These are phyloP conservation scores for Protomyces inouyei DNA, from an alignment of 1,139 yeast species.

Conservation along the genomic window DNA sequence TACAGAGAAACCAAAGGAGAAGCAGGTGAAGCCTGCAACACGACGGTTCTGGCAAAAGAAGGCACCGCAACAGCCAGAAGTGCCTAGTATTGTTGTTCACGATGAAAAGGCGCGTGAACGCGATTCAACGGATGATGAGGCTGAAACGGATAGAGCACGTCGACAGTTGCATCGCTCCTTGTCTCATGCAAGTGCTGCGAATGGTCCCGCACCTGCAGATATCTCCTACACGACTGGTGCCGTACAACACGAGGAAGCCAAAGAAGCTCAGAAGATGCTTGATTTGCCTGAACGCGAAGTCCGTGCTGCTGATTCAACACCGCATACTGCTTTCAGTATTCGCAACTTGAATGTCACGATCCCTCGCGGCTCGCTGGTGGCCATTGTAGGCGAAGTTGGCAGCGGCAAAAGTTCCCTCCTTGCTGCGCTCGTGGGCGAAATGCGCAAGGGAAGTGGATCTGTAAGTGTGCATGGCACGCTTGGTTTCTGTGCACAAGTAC, in stretches of 20 bases:
- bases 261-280: not conserved
- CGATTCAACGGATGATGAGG: slow-evolving; percentile 32
- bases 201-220: not conserved
- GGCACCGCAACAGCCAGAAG: not conserved
- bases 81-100: slow-evolving; percentile 4
- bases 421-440: slow-evolving; percentile 57
- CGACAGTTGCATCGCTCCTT: not conserved
- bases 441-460: slow-evolving; percentile 51
- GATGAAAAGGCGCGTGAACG: slow-evolving; percentile 30
- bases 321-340: slow-evolving; percentile 42
- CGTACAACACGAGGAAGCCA: not conserved
- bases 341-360: slow-evolving; percentile 46
- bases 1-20: slow-evolving; percentile 37
- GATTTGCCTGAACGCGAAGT: not conserved
- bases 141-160: slow-evolving; percentile 34
- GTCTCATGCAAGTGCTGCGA: not conserved
- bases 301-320: not conserved
- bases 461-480: slow-evolving; percentile 43
- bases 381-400: slow-evolving; percentile 67
- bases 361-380: slow-evolving; percentile 56
- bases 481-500: slow-evolving; percentile 49
- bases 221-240: not conserved
- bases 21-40: slow-evolving; percentile 25
- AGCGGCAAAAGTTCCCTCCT: slow-evolving; percentile 65
- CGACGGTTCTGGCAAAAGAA: not conserved